Evolutionary conservation across 140 eudicot species (phyloP).

Genomic region (Senecio squalidus): DNA sequence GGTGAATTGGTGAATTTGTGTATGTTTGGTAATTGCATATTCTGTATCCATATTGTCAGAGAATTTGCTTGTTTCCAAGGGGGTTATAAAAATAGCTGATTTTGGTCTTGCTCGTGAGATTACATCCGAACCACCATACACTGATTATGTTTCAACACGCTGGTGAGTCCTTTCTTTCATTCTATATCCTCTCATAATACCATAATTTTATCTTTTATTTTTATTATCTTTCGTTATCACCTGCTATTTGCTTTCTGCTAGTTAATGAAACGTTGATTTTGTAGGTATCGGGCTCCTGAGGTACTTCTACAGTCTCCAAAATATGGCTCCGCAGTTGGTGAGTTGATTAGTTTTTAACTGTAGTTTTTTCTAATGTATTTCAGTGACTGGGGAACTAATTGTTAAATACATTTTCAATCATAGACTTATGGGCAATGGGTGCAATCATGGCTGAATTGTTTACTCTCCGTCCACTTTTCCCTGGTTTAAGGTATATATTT

Average conservation of each 20-base stretch:
- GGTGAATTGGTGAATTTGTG: too few species aligned
- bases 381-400: neutral
- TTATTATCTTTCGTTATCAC: neutral
- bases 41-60: constrained; percentile 32
- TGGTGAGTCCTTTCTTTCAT: constrained; percentile 40
- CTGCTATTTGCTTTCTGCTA: neutral
- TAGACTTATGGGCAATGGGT: constrained; percentile 9
- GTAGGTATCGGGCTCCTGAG: constrained; percentile 38
- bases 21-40: neutral
- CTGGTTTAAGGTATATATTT: constrained; percentile 27
- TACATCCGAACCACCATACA: constrained; percentile 65
- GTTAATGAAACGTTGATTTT: constrained; percentile 5
- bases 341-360: constrained; percentile 23
- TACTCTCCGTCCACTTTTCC: too few species aligned
- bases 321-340: constrained; percentile 85
- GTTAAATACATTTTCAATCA: neutral
- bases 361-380: neutral
- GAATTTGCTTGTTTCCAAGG: constrained; percentile 61
- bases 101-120: constrained; percentile 94
- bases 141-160: constrained; percentile 88
- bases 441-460: neutral
- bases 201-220: neutral
- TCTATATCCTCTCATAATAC: neutral
- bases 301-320: constrained; percentile 75
- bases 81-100: constrained; percentile 71